phyloP scores from a whole-genome alignment of 495 filamentous ascomycete species.

The Neurospora sp. region DNA sequence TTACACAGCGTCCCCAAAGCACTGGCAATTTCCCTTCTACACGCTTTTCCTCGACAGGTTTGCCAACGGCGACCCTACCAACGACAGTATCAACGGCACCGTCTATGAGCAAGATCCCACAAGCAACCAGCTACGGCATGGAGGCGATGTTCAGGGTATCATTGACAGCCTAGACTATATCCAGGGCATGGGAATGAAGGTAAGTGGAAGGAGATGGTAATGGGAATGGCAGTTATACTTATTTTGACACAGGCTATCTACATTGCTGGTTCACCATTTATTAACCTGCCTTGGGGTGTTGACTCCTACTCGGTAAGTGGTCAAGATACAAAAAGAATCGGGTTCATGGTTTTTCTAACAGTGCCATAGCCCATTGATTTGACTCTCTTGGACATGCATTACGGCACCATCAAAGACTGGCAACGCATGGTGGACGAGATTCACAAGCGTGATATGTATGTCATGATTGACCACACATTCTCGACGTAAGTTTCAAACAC shows the following conservation, averaged over 20 bases:
- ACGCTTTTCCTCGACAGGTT: constrained; percentile 58
- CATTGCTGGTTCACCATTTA: constrained; percentile 48
- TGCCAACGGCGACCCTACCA: constrained; percentile 59
- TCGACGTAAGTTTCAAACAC: constrained; percentile 33
- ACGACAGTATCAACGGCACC: constrained; percentile 62
- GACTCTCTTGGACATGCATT: constrained; percentile 32
- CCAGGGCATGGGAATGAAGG: constrained; percentile 61
- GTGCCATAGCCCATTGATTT: constrained; percentile 41
- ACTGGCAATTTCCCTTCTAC: constrained; percentile 64
- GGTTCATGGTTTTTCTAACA: constrained; percentile 1
- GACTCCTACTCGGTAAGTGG: constrained; percentile 45
- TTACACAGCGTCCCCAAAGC: constrained; percentile 50
- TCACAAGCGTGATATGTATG: constrained; percentile 63
- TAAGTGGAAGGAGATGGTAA: not conserved
- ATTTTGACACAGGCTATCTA: constrained; percentile 46
- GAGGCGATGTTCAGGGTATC: constrained; percentile 56
- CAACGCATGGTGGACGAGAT: constrained; percentile 52
- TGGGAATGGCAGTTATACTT: not conserved
- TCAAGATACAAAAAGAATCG: not conserved
- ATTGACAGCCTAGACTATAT: constrained; percentile 61
- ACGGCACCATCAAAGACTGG: constrained; percentile 45
- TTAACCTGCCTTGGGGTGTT: constrained; percentile 30
- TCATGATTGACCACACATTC: constrained; percentile 61
- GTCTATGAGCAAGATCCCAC: constrained; percentile 58
- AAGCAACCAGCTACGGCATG: constrained; percentile 59